Evolutionary conservation across 352 stramenopile species (phyloP).

Genomic region (Hyaloperonospora brassicae): DNA sequence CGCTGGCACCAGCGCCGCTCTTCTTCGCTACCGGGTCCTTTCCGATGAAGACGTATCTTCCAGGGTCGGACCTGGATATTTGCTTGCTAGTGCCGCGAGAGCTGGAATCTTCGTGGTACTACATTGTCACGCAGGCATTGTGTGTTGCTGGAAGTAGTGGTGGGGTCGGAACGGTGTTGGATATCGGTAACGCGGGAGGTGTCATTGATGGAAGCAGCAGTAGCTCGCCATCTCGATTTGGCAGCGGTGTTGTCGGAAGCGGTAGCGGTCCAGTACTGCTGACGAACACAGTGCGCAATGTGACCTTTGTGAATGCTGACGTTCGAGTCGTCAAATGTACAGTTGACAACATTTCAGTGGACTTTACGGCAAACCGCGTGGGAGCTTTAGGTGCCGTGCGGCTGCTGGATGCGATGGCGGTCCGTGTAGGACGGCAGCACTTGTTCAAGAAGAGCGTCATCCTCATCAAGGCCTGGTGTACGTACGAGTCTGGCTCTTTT

Average conservation of each 20-base stretch:
- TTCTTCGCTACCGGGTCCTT: constrained; percentile 80
- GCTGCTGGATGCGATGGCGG: constrained; percentile 82
- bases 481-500: constrained; percentile 74
- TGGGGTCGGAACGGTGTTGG: constrained; percentile 24
- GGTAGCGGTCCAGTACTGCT: constrained; percentile 13
- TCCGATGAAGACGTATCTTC: constrained; percentile 87
- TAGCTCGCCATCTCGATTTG: constrained; percentile 14
- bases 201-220: constrained; percentile 15
- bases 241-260: constrained; percentile 5
- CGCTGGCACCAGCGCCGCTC: constrained; percentile 32
- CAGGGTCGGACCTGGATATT: constrained; percentile 79
- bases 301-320: constrained; percentile 86
- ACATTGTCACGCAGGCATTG: constrained; percentile 74
- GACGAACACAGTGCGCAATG: constrained; percentile 76
- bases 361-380: constrained; percentile 82
- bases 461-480: constrained; percentile 87
- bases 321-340: constrained; percentile 87
- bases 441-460: constrained; percentile 86
- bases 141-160: constrained; percentile 50
- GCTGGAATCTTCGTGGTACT: constrained; percentile 81
- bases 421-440: constrained; percentile 63
- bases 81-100: constrained; percentile 73
- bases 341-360: constrained; percentile 85
- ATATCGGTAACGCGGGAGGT: constrained; percentile 13
- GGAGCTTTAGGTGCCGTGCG: constrained; percentile 68